phyloP scores from a whole-genome alignment of 192 early-diverging fungal species.

The Mortierella hygrophila region DNA sequence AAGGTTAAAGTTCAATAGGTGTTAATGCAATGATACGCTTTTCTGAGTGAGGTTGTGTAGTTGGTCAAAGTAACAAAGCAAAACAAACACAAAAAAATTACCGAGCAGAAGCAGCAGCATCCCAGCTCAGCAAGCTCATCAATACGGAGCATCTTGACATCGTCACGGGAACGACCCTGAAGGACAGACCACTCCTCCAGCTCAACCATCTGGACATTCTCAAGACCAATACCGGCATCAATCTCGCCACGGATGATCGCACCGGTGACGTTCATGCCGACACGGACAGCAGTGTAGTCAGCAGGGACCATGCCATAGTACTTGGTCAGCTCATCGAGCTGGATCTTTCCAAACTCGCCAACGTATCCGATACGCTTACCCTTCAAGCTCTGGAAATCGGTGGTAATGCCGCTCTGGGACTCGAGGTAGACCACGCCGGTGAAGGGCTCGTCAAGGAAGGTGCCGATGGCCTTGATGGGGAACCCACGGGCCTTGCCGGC shows the following conservation, averaged over 20 bases:
- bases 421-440: constrained; percentile 73
- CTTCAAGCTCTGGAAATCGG: constrained; percentile 64
- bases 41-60: no score
- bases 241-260: constrained; percentile 70
- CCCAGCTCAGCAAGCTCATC: constrained; percentile 76
- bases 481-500: constrained; percentile 74
- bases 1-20: not conserved
- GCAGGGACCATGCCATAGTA: constrained; percentile 67
- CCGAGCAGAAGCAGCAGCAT: constrained; percentile 74
- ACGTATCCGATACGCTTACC: constrained; percentile 76
- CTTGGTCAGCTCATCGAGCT: constrained; percentile 68
- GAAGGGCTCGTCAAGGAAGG: constrained; percentile 74
- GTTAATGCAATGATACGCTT: not conserved
- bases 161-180: constrained; percentile 57
- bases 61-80: not conserved
- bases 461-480: constrained; percentile 73
- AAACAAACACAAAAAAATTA: constrained; percentile 31
- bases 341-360: constrained; percentile 75
- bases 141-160: constrained; percentile 74
- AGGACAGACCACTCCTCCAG: constrained; percentile 69
- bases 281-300: constrained; percentile 71
- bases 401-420: constrained; percentile 63
- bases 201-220: constrained; percentile 75
- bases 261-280: constrained; percentile 76
- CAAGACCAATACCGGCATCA: constrained; percentile 75